These are phyloP conservation scores for Cordyceps sp. DNA, from an alignment of 2,329 filamentous ascomycete genomes.

Conservation along the genomic window DNA sequence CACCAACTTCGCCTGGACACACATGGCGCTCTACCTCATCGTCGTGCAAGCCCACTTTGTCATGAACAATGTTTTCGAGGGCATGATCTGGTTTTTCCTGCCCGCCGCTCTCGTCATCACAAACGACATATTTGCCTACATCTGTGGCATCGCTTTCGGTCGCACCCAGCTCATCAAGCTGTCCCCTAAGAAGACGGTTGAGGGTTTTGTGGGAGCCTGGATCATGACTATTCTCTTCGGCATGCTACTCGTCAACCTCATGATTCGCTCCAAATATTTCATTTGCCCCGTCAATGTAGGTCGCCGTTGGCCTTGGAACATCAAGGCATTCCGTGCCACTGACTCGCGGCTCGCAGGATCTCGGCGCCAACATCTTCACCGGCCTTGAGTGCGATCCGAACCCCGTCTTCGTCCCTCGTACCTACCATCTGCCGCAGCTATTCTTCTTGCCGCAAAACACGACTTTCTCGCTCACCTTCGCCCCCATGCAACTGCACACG, in stretches of 20 bases:
- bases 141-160: constrained; percentile 94
- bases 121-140: constrained; percentile 96
- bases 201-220: constrained; percentile 95
- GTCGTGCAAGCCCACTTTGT: constrained; percentile 97
- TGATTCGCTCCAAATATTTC: constrained; percentile 90
- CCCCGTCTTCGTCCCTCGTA: constrained; percentile 70
- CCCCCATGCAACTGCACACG: constrained; percentile 88
- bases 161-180: constrained; percentile 94
- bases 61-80: constrained; percentile 99
- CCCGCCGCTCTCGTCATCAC: constrained; percentile 90
- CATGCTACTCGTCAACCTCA: constrained; percentile 61
- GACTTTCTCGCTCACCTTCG: constrained; percentile 52
- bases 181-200: constrained; percentile 97
- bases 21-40: constrained; percentile 97
- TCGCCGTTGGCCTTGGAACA: constrained; percentile 1
- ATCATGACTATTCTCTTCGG: constrained; percentile 84
- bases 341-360: constrained; percentile 32
- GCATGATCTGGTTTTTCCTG: constrained; percentile 99
- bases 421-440: constrained; percentile 56
- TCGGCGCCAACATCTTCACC: constrained; percentile 84
- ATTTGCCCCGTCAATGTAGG: constrained; percentile 84
- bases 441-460: constrained; percentile 48
- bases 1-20: constrained; percentile 97
- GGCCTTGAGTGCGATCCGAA: constrained; percentile 83
- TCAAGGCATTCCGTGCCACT: too few relatives aligned